Percentiles rank a stretch among this genome's conserved stretches.
phyloP scores from a whole-genome alignment of 2,329 filamentous ascomycete species.

The Fusarium buharicum region DNA sequence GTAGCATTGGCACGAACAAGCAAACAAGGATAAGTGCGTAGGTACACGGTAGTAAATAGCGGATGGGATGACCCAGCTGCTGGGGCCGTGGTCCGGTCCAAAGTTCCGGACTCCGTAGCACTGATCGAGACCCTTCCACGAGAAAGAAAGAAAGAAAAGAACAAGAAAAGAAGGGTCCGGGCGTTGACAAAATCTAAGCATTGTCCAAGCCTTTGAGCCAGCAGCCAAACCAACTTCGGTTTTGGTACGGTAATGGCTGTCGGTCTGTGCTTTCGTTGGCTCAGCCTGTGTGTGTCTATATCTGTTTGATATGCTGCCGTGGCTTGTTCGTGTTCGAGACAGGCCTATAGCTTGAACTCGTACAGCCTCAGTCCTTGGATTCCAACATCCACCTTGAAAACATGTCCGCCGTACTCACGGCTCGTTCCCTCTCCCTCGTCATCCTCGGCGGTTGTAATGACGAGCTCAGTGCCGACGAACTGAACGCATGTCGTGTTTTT shows the following conservation, averaged over 20 bases:
- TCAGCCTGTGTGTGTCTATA: constrained; percentile 23
- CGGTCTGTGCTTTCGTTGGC: not conserved
- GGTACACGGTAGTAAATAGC: not conserved
- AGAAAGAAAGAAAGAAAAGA: constrained; percentile 18
- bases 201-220: too few relatives aligned
- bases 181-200: not conserved
- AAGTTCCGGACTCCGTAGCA: constrained; percentile 6
- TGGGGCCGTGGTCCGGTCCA: constrained; percentile 23
- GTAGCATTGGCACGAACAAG: constrained; percentile 20
- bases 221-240: constrained; percentile 18
- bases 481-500: constrained; percentile 82
- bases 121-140: constrained; percentile 6
- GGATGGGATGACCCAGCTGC: constrained; percentile 23
- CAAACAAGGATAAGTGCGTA: constrained; percentile 11
- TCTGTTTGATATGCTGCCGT: not conserved
- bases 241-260: not conserved
- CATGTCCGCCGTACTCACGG: constrained; percentile 71
- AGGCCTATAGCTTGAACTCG: constrained; percentile 66
- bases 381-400: constrained; percentile 83
- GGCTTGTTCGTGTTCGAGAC: not conserved
- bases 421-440: constrained; percentile 73
- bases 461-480: constrained; percentile 79
- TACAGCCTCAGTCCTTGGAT: constrained; percentile 71
- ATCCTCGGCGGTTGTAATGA: constrained; percentile 80
- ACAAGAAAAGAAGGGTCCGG: constrained; percentile 4